A percentile compares a stretch with the other conserved stretches of the same genome.
These are phyloP conservation scores for Penicillium polonicum DNA, from an alignment of 2,329 filamentous ascomycete species.

Conservation along the genomic window DNA sequence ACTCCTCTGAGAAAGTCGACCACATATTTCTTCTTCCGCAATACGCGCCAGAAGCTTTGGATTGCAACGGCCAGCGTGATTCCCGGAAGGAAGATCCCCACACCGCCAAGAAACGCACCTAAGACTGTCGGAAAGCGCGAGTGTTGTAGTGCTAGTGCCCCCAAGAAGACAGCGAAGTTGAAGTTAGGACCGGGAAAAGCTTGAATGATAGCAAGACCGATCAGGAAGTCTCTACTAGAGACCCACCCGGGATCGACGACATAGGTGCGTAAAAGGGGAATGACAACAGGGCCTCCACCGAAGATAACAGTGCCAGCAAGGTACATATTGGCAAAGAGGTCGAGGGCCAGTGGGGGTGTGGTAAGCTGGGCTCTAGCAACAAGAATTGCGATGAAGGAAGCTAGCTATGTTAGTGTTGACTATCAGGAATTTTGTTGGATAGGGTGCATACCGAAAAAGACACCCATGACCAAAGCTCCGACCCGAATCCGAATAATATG, in stretches of 20 bases:
- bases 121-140: conserved; percentile 34
- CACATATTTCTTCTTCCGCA: conserved; percentile 50
- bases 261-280: conserved; percentile 59
- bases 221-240: conserved; percentile 66
- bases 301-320: conserved; percentile 70
- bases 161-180: conserved; percentile 58
- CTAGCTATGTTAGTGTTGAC: background rate
- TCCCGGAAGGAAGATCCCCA: conserved; percentile 45
- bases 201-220: conserved; percentile 70
- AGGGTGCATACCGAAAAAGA: conserved; percentile 50
- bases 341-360: conserved; percentile 50
- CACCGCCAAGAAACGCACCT: conserved; percentile 53
- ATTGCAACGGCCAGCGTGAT: conserved; percentile 35
- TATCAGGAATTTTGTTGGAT: background rate
- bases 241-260: conserved; percentile 71
- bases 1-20: conserved; percentile 54
- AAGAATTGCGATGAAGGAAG: conserved; percentile 58
- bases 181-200: conserved; percentile 62
- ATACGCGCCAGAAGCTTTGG: conserved; percentile 54
- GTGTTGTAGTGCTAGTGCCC: conserved; percentile 48
- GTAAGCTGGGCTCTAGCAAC: conserved; percentile 45
- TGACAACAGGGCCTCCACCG: conserved; percentile 64
- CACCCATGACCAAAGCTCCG: conserved; percentile 38
- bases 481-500: conserved; percentile 26
- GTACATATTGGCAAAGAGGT: conserved; percentile 70